Percentiles rank a stretch among this genome's conserved stretches.
These are phyloP conservation scores for Parmelia sp. DNA, from an alignment of 495 filamentous ascomycete genomes.

Conservation along the genomic window DNA sequence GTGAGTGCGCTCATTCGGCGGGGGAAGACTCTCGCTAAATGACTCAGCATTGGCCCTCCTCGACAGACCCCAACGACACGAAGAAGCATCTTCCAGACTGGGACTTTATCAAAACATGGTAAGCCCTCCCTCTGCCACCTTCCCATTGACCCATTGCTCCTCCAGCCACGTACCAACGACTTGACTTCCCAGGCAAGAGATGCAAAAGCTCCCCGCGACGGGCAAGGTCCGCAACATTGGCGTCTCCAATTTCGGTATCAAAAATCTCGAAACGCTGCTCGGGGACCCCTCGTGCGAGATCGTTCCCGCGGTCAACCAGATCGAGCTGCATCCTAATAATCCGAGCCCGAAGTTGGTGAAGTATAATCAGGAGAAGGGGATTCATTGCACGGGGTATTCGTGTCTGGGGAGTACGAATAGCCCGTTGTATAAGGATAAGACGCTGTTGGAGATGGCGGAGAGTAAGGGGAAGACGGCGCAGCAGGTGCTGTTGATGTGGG, in stretches of 20 bases:
- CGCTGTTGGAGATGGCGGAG: slow-evolving; percentile 53
- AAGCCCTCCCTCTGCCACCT: slow-evolving; percentile 21
- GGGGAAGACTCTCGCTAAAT: neutral
- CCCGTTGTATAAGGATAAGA: slow-evolving; percentile 51
- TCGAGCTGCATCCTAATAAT: slow-evolving; percentile 60
- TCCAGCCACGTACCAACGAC: neutral
- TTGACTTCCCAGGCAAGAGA: slow-evolving; percentile 44
- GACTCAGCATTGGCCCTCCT: slow-evolving; percentile 12
- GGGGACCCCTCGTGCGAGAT: slow-evolving; percentile 8
- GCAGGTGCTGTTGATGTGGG: slow-evolving; percentile 65
- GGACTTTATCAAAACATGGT: slow-evolving; percentile 16
- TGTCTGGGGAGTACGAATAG: slow-evolving; percentile 58
- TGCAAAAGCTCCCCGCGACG: slow-evolving; percentile 10
- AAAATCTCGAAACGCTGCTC: slow-evolving; percentile 45
- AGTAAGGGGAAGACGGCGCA: slow-evolving; percentile 58
- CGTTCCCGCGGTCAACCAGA: slow-evolving; percentile 12
- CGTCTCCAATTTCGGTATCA: slow-evolving; percentile 57
- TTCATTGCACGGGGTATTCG: slow-evolving; percentile 52
- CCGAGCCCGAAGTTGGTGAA: slow-evolving; percentile 73
- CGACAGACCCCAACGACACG: slow-evolving; percentile 9
- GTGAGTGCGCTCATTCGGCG: neutral
- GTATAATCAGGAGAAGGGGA: slow-evolving; percentile 58
- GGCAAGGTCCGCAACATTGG: slow-evolving; percentile 66
- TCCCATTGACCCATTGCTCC: neutral
- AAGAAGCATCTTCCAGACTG: slow-evolving; percentile 12